phyloP scores from a whole-genome alignment of 2,329 filamentous ascomycete species.

The Aureobasidium uvarum region DNA sequence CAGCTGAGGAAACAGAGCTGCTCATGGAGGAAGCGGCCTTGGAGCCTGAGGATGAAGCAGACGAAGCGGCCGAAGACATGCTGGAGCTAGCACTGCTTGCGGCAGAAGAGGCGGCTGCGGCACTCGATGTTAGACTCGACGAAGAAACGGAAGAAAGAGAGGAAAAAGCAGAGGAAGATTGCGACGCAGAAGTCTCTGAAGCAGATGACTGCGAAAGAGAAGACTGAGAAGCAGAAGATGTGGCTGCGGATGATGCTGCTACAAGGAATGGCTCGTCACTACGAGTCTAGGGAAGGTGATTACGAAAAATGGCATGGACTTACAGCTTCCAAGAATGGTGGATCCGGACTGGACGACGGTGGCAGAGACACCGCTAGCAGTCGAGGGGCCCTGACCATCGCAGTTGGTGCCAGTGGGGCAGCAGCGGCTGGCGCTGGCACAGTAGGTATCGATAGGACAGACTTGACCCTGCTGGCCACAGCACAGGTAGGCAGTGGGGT shows the following conservation, averaged over 20 bases:
- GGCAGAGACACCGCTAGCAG: constrained; percentile 7
- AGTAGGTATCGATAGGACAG: constrained; percentile 5
- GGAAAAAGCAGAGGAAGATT: constrained; percentile 10
- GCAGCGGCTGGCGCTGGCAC: constrained; percentile 2
- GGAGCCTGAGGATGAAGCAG: constrained; percentile 9
- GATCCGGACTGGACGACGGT: constrained; percentile 4
- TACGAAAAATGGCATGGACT: background rate
- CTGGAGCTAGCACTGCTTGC: constrained; percentile 18
- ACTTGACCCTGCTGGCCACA: background rate
- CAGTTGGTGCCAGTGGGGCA: constrained; percentile 23
- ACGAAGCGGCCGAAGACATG: constrained; percentile 7
- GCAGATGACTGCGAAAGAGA: constrained; percentile 22
- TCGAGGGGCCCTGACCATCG: constrained; percentile 24
- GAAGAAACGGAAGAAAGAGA: background rate
- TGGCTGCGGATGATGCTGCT: background rate
- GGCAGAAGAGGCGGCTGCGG: constrained; percentile 12
- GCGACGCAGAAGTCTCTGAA: background rate
- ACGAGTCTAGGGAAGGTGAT: background rate
- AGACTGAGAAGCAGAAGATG: background rate
- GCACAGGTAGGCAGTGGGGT: constrained; percentile 17
- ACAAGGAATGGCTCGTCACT: constrained; percentile 1
- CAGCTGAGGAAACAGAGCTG: constrained; percentile 2
- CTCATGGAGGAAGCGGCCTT: background rate
- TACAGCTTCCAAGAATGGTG: constrained; percentile 25
- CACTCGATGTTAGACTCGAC: constrained; percentile 22